Evolutionary conservation across 2,329 filamentous ascomycete species (phyloP).

Genomic region (Lecanicillium sp.): DNA sequence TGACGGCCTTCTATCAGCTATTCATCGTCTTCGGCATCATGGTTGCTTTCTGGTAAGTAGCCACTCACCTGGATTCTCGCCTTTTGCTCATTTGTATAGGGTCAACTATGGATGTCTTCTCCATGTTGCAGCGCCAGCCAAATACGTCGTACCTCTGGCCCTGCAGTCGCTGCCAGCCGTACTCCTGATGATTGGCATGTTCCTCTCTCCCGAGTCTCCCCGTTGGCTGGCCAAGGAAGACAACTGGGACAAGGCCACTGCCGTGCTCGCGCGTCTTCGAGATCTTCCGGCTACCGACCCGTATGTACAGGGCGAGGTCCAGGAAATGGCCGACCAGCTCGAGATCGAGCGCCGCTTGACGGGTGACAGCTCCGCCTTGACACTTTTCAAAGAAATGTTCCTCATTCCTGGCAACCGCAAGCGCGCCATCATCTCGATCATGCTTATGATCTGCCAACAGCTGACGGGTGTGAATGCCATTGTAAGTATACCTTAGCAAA

Average conservation of each 20-base stretch:
- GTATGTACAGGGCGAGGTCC: conserved; percentile 53
- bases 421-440: conserved; percentile 56
- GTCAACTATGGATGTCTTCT: conserved; percentile 48
- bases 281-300: conserved; percentile 45
- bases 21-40: conserved; percentile 41
- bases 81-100: conserved; percentile 38
- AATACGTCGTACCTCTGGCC: conserved; percentile 57
- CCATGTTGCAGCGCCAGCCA: conserved; percentile 40
- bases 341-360: conserved; percentile 54
- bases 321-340: conserved; percentile 56
- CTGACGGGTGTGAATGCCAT: conserved; percentile 58
- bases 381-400: conserved; percentile 60
- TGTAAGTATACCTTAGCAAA: conserved; percentile 19
- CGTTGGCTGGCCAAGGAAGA: conserved; percentile 63
- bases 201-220: conserved; percentile 53
- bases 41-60: conserved; percentile 34
- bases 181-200: conserved; percentile 53
- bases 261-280: conserved; percentile 47
- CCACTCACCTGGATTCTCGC: not conserved
- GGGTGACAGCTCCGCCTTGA: conserved; percentile 46
- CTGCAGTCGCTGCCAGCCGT: conserved; percentile 60
- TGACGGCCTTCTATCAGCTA: conserved; percentile 45
- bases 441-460: conserved; percentile 62
- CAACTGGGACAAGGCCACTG: conserved; percentile 58
- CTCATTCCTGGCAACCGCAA: conserved; percentile 55